Evolutionary conservation across 2,329 filamentous ascomycete genomes (phyloP), one percentile per base, ranked within the genome.

Genomic region (Trichoderma brevicompactum): DNA sequence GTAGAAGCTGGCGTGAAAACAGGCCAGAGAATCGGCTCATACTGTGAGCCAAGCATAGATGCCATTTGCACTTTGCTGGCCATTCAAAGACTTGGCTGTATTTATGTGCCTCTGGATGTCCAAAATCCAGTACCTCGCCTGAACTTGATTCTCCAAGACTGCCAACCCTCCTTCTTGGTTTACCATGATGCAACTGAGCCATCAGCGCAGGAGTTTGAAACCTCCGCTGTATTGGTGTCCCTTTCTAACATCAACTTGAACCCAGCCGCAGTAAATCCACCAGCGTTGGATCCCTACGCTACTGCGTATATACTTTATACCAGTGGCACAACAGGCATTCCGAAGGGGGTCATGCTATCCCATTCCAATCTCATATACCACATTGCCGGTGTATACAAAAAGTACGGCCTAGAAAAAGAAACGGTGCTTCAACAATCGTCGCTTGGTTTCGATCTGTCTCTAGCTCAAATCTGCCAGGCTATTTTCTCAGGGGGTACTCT

Each of bases 61-160:
- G 76, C 70, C 68, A 69, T 79, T 5, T 72, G 64, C 44, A 77
- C 76, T 0, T 66, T 83, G 49, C 73, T 83, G 3, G 81, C 78
- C 7, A 79, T 82, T 44, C 67, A 76, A 61, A 71, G 74, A 0
- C 58, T 79, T 12, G 80, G 80, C 1, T 74, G 71, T 7, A 69
- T 75, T 1, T 79, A 79, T 41, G 72, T 81, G 5, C 79, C 79
- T 2, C 70, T 85, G 0, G 83, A 84, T 63, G 54, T 72, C 9
- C 38, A 55, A n/a, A 41, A 38, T 12, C 34, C 52, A 2, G 52
- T 38, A 12, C 34, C 34, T 17, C 34, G 52, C 10, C 34, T 55
- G 4, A 19, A 38, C n/a, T 9, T 38, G 2, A 55, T 55, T 40
- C n/a, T 41, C 12, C 23, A 55, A 10, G 52, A 55, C 12, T 55